phyloP scores from a whole-genome alignment of 1,139 yeast species.

The Saccharomyces hybrid region DNA sequence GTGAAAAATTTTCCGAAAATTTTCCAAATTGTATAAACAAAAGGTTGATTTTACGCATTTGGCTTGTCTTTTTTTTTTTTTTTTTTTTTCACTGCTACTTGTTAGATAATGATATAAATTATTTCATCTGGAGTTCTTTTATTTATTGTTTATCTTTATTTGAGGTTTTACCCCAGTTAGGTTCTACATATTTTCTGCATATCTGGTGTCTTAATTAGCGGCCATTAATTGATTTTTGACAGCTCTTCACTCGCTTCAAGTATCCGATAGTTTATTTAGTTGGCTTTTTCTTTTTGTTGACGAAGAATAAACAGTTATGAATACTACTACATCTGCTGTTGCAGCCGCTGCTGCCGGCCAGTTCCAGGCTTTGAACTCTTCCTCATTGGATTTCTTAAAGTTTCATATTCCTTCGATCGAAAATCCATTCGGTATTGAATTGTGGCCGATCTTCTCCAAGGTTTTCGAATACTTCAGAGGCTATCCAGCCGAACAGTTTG shows the following conservation, averaged over 20 bases:
- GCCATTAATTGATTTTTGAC: not conserved
- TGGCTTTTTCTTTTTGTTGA: not conserved
- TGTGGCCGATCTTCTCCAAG: slow-evolving; percentile 80
- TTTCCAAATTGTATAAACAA: not conserved
- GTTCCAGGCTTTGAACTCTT: slow-evolving; percentile 3
- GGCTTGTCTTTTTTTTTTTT: not conserved
- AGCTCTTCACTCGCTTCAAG: slow-evolving; percentile 1
- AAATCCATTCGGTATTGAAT: slow-evolving; percentile 79
- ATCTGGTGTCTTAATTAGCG: not conserved
- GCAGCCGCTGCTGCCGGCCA: slow-evolving; percentile 7
- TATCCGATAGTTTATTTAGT: not conserved
- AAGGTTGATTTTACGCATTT: not conserved
- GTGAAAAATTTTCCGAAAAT: not conserved
- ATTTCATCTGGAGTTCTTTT: not conserved
- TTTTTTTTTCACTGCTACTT: not conserved
- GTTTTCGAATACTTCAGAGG: slow-evolving; percentile 47
- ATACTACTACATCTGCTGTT: slow-evolving; percentile 3
- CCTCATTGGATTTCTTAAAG: slow-evolving; percentile 17
- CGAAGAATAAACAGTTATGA: not conserved
- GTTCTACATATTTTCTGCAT: not conserved
- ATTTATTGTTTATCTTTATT: not conserved
- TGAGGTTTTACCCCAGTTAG: not conserved
- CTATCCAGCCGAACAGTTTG: slow-evolving; percentile 62
- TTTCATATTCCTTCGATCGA: slow-evolving; percentile 52
- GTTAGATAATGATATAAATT: not conserved